Base-by-base conservation (phyloP, 108 stramenopile genomes). In the Fistulifera pelliculosa region DNA sequence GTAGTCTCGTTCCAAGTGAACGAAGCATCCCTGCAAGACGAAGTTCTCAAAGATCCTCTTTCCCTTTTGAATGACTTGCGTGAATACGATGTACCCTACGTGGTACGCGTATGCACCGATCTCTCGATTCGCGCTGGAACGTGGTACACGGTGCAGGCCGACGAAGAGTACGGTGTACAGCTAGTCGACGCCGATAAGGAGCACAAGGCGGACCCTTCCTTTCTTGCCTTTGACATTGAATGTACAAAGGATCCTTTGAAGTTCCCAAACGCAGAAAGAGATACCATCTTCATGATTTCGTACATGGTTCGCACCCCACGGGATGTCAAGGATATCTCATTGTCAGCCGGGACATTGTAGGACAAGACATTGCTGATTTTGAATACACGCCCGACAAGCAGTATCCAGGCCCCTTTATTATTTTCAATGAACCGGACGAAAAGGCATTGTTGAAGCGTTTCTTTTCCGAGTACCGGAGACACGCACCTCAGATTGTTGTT, bases 201-300 rank as follows among this genome's bases (percentile, higher is more conserved):
- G 44, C 90, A 84, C 45, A 96, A 96, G 58, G 95, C 94, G 7
- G 88, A 89, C 60, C 98, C 98, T 0, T 64, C 74, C 22, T 83
- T 96, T 23, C 64, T 99, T 27, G 98, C 98, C 43, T 99, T 96
- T 69, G 98, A 99, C 61, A 99, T 99, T 60, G 98, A 99, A 69
- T 98, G 96, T 76, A 95, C 93, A 17, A 98, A 98, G 73, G 93
- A 94, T 11, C 94, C 98, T 7, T 83, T 97, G 49, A 99, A 99
- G 74, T 99, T 99, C 70, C 98, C 98, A 12, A 85, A 94, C 66
- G 90, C 96, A 12, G 83, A 92, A 19, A 56, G 74, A 1, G 98
- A 99, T 82, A 72, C 87, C 54, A 90, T 98, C 41, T 99, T 96
- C 76, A 99, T 99, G 98, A 98, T 99, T 82, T 99, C 98, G 21